Evolutionary conservation across 805 yeast genomes (phyloP).

Genomic region (Barnettozyma salicaria): DNA sequence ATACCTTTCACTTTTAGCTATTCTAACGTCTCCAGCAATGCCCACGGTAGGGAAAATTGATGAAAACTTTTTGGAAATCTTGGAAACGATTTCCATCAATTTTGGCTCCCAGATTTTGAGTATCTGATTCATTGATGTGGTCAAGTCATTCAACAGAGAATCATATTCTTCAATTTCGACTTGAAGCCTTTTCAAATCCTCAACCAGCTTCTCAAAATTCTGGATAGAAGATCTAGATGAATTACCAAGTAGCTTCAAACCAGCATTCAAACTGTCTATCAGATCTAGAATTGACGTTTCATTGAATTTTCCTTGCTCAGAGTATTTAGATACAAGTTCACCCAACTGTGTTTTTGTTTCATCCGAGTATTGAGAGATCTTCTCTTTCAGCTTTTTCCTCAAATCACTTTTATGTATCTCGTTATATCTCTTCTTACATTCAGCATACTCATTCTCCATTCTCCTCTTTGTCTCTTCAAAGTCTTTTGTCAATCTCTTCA

Average conservation of each 20-base stretch:
- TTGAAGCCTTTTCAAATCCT: conserved; percentile 21
- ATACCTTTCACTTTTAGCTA: conserved; percentile 48
- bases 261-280: conserved; percentile 43
- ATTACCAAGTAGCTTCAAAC: conserved; percentile 30
- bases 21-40: conserved; percentile 74
- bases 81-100: conserved; percentile 43
- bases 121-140: conserved; percentile 34
- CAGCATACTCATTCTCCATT: conserved; percentile 24
- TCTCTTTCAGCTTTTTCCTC: conserved; percentile 23
- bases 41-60: conserved; percentile 68
- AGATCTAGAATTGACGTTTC: conserved; percentile 33
- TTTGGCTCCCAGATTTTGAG: conserved; percentile 54
- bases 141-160: conserved; percentile 24
- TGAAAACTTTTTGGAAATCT: conserved; percentile 61
- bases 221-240: conserved; percentile 35
- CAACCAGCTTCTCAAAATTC: conserved; percentile 27
- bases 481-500: conserved; percentile 26
- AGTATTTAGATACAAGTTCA: conserved; percentile 35
- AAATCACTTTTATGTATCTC: conserved; percentile 21
- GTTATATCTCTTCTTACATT: conserved; percentile 26
- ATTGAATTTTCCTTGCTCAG: conserved; percentile 31
- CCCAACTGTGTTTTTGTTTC: conserved; percentile 36
- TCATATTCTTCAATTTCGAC: conserved; percentile 21
- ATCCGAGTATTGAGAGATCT: conserved; percentile 31
- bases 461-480: conserved; percentile 28